Conservation (phyloP, 2,329 filamentous ascomycete species). For the Massarina eburnea region DNA sequence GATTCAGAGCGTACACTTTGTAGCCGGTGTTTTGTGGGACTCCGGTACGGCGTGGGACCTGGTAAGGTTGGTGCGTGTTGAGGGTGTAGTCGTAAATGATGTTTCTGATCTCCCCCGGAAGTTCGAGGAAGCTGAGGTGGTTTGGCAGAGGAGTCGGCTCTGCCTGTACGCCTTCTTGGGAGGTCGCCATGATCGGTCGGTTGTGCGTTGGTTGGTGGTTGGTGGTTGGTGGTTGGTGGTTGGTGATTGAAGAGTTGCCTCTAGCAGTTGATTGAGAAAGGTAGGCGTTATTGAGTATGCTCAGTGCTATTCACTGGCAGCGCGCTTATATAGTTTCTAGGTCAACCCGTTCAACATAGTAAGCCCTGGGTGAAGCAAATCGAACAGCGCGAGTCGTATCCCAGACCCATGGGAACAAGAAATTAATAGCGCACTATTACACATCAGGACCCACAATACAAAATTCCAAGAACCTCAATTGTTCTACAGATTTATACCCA, state of each 20-base stretch:
- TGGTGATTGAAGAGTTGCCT: too few species aligned
- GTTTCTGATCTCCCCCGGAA: background rate
- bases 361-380: too few species aligned
- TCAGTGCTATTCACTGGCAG: too few species aligned
- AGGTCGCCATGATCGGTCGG: background rate
- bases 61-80: background rate
- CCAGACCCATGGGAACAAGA: background rate
- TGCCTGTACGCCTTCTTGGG: background rate
- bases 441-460: background rate
- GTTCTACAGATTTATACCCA: constrained; percentile 21
- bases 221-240: too few species aligned
- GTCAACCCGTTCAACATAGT: too few species aligned
- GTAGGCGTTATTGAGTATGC: too few species aligned
- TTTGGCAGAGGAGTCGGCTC: background rate
- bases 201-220: too few species aligned
- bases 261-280: too few species aligned
- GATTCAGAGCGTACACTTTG: background rate
- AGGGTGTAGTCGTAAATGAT: background rate
- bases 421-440: background rate
- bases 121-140: background rate
- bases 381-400: too few species aligned
- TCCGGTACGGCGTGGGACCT: background rate
- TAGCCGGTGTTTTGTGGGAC: background rate
- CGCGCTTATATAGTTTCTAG: too few species aligned
- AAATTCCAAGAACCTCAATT: background rate